These are phyloP conservation scores for Boletus bicolor DNA, from an alignment of 768 basidiomycete species.

Conservation along the genomic window DNA sequence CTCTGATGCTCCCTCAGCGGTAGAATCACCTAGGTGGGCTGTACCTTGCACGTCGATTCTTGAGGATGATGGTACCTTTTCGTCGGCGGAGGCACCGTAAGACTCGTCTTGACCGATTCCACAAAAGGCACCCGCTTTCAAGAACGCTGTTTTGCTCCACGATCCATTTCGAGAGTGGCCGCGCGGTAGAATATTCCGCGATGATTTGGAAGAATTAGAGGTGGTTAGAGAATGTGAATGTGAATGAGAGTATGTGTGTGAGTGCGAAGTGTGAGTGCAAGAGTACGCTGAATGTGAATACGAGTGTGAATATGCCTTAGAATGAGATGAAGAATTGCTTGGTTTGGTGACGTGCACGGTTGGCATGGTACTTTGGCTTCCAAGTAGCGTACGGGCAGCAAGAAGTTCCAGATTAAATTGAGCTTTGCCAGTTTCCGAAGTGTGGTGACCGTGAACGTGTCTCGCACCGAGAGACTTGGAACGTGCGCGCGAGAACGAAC, in stretches of 20 bases:
- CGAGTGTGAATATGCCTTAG: constrained; percentile 30
- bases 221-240: constrained; percentile 39
- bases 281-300: constrained; percentile 25
- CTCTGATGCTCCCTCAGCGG: neutral
- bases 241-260: constrained; percentile 32
- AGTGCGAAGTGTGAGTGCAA: constrained; percentile 22
- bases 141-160: constrained; percentile 36
- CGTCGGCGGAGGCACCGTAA: constrained; percentile 21
- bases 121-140: constrained; percentile 34
- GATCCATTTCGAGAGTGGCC: constrained; percentile 38
- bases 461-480: constrained; percentile 28
- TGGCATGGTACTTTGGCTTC: constrained; percentile 58
- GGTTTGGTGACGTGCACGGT: constrained; percentile 26
- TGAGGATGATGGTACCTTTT: constrained; percentile 22
- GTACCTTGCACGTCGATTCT: constrained; percentile 25
- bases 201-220: constrained; percentile 32
- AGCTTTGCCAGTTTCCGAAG: constrained; percentile 23
- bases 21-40: constrained; percentile 2
- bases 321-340: constrained; percentile 16
- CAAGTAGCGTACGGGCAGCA: constrained; percentile 63
- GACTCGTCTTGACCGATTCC: constrained; percentile 26
- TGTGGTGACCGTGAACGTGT: constrained; percentile 15
- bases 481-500: constrained; percentile 61
- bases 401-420: constrained; percentile 49
- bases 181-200: constrained; percentile 17